A percentile compares a stretch with the other conserved stretches of the same genome.
phyloP scores from a whole-genome alignment of 2,329 filamentous ascomycete genomes.

The Penicillium sp. region DNA sequence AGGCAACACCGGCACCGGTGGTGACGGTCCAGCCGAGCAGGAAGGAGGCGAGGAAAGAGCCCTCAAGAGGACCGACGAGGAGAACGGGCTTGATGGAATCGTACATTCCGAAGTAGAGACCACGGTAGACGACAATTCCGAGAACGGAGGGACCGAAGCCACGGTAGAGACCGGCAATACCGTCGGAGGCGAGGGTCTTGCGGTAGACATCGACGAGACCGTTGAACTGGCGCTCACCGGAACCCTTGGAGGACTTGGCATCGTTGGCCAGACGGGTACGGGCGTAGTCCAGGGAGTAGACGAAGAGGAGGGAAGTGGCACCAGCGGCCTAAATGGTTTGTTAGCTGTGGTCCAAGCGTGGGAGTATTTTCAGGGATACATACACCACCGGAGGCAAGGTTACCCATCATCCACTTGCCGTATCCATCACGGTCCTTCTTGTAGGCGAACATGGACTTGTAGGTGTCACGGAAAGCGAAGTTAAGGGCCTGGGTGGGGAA shows the following conservation, averaged over 20 bases:
- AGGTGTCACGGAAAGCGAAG: constrained; percentile 99
- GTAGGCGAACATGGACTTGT: constrained; percentile 99
- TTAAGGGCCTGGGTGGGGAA: constrained; percentile 99
- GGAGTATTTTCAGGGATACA: constrained; percentile 43
- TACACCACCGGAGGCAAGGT: constrained; percentile 99
- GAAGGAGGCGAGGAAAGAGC: constrained; percentile 99
- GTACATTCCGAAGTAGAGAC: constrained; percentile 99
- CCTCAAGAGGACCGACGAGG: constrained; percentile 85
- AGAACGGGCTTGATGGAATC: constrained; percentile 99
- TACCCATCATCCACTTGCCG: constrained; percentile 98
- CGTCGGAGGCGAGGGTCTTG: constrained; percentile 98
- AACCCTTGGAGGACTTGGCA: constrained; percentile 92
- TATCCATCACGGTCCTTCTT: constrained; percentile 99
- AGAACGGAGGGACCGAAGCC: constrained; percentile 99
- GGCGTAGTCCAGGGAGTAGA: constrained; percentile 99
- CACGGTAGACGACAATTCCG: constrained; percentile 99
- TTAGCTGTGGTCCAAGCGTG: constrained; percentile 2
- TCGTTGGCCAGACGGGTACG: constrained; percentile 99
- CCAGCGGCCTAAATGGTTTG: constrained; percentile 68
- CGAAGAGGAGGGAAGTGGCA: constrained; percentile 99
- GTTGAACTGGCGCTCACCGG: constrained; percentile 99
- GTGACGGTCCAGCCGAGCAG: constrained; percentile 97
- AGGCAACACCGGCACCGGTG: constrained; percentile 99
- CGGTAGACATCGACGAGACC: constrained; percentile 99
- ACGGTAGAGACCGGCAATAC: constrained; percentile 99